These are phyloP conservation scores for Amphibolis antarctica DNA, from an alignment of 106 monocot genomes.

Conservation along the genomic window DNA sequence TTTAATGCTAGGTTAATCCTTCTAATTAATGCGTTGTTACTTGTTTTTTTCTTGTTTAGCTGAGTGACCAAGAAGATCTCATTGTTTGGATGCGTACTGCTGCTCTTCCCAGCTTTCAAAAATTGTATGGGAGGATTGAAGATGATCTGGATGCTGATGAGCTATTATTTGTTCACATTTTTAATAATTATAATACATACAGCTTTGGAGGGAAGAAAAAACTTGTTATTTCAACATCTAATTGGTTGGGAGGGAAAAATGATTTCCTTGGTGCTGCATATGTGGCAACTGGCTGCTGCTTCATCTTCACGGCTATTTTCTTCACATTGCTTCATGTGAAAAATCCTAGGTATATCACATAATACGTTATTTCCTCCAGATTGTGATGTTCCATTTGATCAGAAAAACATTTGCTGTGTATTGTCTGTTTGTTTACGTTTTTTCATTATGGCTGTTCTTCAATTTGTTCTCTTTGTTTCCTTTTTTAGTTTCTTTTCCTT, in stretches of 20 bases:
- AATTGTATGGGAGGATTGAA: constrained; percentile 79
- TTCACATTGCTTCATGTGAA: constrained; percentile 80
- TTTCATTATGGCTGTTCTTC: no score
- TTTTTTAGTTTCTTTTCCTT: no score
- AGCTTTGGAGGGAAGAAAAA: constrained; percentile 82
- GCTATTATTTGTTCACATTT: constrained; percentile 33
- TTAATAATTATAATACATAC: constrained; percentile 85
- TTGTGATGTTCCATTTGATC: no score
- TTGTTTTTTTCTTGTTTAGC: constrained; percentile 13
- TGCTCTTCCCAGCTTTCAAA: constrained; percentile 84
- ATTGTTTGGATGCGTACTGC: constrained; percentile 88
- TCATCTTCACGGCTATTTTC: constrained; percentile 40
- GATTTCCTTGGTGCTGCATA: constrained; percentile 73
- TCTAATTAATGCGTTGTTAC: not conserved
- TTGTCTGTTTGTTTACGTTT: no score
- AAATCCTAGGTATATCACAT: constrained; percentile 51
- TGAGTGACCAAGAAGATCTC: constrained; percentile 84
- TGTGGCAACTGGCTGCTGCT: constrained; percentile 40
- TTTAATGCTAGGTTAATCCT: no score
- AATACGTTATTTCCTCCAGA: not conserved
- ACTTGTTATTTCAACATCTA: constrained; percentile 59
- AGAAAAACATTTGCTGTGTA: no score
- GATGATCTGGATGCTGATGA: constrained; percentile 50
- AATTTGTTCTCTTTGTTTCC: no score
- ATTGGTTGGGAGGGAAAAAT: constrained; percentile 82